These are phyloP conservation scores for Petrea volubilis DNA, from an alignment of 257 asterid genomes.

Conservation along the genomic window DNA sequence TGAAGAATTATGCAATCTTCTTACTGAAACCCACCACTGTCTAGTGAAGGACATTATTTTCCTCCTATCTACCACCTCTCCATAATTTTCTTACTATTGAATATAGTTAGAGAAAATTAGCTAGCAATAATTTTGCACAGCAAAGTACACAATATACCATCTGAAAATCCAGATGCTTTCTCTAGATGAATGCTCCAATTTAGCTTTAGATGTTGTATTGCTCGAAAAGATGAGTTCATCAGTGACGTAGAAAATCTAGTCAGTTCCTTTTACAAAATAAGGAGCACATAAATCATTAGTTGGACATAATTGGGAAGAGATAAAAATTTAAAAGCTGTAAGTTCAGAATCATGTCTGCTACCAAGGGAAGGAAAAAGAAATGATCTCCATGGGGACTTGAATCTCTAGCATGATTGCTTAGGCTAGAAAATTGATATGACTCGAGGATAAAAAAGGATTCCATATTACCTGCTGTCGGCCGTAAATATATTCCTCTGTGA, in stretches of 20 bases:
- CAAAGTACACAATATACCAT: not conserved
- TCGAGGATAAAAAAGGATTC: not conserved
- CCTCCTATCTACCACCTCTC: not conserved
- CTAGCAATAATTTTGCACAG: not conserved
- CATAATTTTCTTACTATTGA: not conserved
- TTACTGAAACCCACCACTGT: not conserved
- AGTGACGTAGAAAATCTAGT: not conserved
- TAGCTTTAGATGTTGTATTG: not conserved
- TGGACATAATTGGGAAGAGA: not conserved
- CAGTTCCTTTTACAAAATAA: too few species aligned
- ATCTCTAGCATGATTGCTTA: not conserved
- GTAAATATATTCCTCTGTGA: conserved; percentile 91
- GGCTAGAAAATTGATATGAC: not conserved
- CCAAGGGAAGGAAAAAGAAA: not conserved
- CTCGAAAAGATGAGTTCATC: not conserved
- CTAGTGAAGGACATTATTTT: too few species aligned
- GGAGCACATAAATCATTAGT: not conserved
- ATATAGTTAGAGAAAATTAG: not conserved
- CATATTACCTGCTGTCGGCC: conserved; percentile 83
- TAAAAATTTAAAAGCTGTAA: not conserved
- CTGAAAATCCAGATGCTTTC: not conserved
- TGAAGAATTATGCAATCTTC: not conserved
- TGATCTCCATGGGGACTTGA: not conserved
- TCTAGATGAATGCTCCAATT: not conserved
- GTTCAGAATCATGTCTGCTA: not conserved